Conservation (phyloP, 495 filamentous ascomycete species). For the Rostrohypoxylon terebratum region DNA sequence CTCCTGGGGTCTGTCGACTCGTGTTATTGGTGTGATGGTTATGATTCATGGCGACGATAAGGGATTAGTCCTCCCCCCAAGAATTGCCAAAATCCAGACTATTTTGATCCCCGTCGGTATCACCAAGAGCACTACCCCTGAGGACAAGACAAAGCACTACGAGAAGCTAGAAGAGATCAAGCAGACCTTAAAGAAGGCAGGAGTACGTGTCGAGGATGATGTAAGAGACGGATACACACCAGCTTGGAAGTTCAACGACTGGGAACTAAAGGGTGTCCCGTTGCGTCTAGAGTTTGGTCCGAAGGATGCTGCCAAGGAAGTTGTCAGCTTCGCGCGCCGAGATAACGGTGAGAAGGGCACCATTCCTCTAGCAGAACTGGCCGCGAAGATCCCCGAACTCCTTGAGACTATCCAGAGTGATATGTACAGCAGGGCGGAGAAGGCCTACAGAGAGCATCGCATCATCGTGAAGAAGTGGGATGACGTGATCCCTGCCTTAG, state of each 20-base stretch:
- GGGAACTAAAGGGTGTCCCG: conserved; percentile 94
- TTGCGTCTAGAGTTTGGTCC: conserved; percentile 95
- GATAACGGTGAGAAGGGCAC: conserved; percentile 85
- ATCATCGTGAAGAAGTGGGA: conserved; percentile 87
- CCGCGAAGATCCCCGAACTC: conserved; percentile 76
- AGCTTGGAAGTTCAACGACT: conserved; percentile 98
- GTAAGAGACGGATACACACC: conserved; percentile 82
- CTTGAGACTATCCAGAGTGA: conserved; percentile 90
- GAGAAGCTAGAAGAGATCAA: conserved; percentile 76
- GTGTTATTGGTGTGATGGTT: conserved; percentile 96
- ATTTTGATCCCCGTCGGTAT: conserved; percentile 94
- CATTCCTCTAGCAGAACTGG: conserved; percentile 77
- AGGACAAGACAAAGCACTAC: conserved; percentile 77
- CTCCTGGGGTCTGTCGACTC: conserved; percentile 96
- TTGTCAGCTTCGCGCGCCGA: conserved; percentile 85
- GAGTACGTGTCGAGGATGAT: conserved; percentile 79
- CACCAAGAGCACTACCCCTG: conserved; percentile 82
- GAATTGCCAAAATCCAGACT: conserved; percentile 86
- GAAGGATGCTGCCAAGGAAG: conserved; percentile 85
- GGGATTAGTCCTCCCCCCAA: conserved; percentile 90
- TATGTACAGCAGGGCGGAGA: conserved; percentile 85
- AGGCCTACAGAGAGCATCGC: conserved; percentile 79
- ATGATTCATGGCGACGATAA: conserved; percentile 97
- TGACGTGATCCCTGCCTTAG: conserved; percentile 85
- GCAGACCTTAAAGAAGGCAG: conserved; percentile 70